phyloP scores from a whole-genome alignment of 495 filamentous ascomycete species.

The Lepraria neglecta region DNA sequence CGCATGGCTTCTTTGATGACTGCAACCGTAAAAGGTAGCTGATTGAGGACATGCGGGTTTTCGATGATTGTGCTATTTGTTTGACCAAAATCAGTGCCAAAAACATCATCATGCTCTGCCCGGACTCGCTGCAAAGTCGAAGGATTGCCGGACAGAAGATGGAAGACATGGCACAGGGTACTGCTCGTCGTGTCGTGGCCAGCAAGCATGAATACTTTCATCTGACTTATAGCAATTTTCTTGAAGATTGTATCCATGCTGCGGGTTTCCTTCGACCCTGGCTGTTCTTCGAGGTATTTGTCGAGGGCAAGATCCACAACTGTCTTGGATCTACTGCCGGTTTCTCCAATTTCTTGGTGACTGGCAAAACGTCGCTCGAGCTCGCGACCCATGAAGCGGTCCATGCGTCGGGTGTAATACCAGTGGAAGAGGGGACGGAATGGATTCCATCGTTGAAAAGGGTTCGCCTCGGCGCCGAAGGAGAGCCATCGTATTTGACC shows the following conservation, averaged over 20 bases:
- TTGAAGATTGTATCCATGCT: slow-evolving; percentile 21
- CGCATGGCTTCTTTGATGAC: slow-evolving; percentile 47
- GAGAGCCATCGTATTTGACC: slow-evolving; percentile 29
- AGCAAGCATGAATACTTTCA: slow-evolving; percentile 33
- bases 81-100: slow-evolving; percentile 29
- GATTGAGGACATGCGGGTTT: slow-evolving; percentile 37
- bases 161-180: slow-evolving; percentile 34
- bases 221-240: slow-evolving; percentile 27
- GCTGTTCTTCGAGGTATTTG: slow-evolving; percentile 29
- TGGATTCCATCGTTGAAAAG: slow-evolving; percentile 27
- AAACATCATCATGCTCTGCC: slow-evolving; percentile 42
- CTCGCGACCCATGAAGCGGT: slow-evolving; percentile 23
- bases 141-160: slow-evolving; percentile 44
- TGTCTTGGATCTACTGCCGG: slow-evolving; percentile 4
- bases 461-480: slow-evolving; percentile 30
- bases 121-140: slow-evolving; percentile 34
- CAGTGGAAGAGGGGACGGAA: slow-evolving; percentile 27
- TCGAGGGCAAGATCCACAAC: slow-evolving; percentile 36
- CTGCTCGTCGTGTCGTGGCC: slow-evolving; percentile 39
- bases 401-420: slow-evolving; percentile 29
- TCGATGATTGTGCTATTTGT: slow-evolving; percentile 27
- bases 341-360: slow-evolving; percentile 6
- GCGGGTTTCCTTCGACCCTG: slow-evolving; percentile 29
- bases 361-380: slow-evolving; percentile 28
- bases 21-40: slow-evolving; percentile 40